Evolutionary conservation across 345 rosid species (phyloP), one percentile per base, ranked within the genome.

Genomic region (Euphorbia tirucalli): DNA sequence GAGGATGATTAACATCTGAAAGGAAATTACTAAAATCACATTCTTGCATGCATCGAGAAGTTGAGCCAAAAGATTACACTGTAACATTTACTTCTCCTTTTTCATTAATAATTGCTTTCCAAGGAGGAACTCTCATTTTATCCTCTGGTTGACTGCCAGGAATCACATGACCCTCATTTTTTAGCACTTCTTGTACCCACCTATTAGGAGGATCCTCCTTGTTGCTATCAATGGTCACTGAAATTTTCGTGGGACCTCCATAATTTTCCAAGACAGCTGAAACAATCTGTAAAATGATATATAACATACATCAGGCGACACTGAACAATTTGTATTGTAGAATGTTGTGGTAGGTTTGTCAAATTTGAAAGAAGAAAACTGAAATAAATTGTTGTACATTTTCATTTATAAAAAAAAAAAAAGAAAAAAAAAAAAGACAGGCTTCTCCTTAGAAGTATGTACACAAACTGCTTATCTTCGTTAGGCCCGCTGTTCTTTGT

Each of bases 261-360:
- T 89, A 96, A 65, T 91, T 96, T 83, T 96, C 98, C 85, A 96
- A 81, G 65, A 91, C 93, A 66, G 85, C 95, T 68, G 93, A 78
- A 74, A 96, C 96, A 81, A 96, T 81, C 99, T 96, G 88, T 80
- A 65, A 49, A 49, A 66, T 52, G n/a, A 69, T 32, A 63, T 41
- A 25, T 31, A 49, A 21, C 1, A 58, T 13, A 43, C 58, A 65
- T 27, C 14, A 71, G 18, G 3, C 28, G 14, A 13, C 24, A 37
- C 7, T 52, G 41, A 32, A 30, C 46, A 60, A 30, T 14, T 27
- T 10, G 35, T 44, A 43, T 25, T 58, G 16, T 4, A 18, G 43
- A 48, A 61, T 18, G 18, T 31, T 19, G 3, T 15, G 16, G 31
- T 44, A 54, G 19, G 52, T 50, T 39, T 39, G 18, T 10, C 11